A percentile compares a stretch with the other conserved stretches of the same genome.
Conservation (phyloP, 305 asterid genomes). For the Andrographis paniculata region DNA sequence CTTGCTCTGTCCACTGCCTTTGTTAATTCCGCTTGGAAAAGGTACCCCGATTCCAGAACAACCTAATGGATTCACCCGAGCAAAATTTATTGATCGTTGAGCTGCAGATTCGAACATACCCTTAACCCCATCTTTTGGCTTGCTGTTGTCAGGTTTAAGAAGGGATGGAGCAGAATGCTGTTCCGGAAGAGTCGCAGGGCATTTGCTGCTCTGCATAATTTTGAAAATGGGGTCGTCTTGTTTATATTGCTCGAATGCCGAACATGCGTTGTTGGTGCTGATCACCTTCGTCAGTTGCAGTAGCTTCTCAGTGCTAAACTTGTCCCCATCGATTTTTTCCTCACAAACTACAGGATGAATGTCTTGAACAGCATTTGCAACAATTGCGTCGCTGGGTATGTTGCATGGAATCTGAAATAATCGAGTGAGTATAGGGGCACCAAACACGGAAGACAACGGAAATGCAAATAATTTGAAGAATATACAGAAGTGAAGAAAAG, state of each 20-base stretch:
- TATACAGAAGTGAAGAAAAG: background rate
- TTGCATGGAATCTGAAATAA: conserved; percentile 36
- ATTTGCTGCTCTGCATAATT: conserved; percentile 30
- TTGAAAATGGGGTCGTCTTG: conserved; percentile 37
- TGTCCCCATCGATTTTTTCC: conserved; percentile 31
- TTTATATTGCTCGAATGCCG: conserved; percentile 33
- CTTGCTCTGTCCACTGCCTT: conserved; percentile 53
- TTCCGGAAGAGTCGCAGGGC: conserved; percentile 29
- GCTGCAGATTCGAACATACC: conserved; percentile 44
- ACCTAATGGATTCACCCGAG: conserved; percentile 36
- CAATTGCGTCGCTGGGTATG: conserved; percentile 27
- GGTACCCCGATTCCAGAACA: conserved; percentile 44
- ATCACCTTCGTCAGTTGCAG: conserved; percentile 38
- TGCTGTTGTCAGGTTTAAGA: conserved; percentile 37
- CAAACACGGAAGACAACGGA: background rate
- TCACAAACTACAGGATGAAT: conserved; percentile 28
- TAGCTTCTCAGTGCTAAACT: conserved; percentile 39
- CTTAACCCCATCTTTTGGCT: conserved; percentile 51
- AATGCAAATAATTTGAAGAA: no score
- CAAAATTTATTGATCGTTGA: conserved; percentile 41
- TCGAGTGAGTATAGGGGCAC: background rate
- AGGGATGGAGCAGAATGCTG: conserved; percentile 40
- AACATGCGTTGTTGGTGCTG: conserved; percentile 27
- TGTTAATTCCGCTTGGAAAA: conserved; percentile 39
- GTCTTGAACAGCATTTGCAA: conserved; percentile 26